phyloP scores from a whole-genome alignment of 1,284 basidiomycete genomes.

The Limonomyces culmigenus region DNA sequence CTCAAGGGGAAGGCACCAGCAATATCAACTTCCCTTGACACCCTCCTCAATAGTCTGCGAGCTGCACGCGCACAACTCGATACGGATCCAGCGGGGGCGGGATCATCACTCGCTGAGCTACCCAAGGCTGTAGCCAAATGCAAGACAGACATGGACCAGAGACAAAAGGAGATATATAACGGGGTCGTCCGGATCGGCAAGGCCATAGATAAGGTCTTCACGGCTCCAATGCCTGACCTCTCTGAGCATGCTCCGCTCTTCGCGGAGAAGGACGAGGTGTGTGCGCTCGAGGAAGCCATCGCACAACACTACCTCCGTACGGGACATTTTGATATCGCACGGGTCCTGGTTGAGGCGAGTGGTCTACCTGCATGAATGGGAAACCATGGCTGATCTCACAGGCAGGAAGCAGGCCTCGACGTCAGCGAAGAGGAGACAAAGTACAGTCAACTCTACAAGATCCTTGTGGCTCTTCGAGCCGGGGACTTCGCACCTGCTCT shows the following conservation, averaged over 20 bases:
- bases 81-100: conserved; percentile 24
- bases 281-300: conserved; percentile 57
- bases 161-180: conserved; percentile 75
- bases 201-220: conserved; percentile 78
- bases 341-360: conserved; percentile 53
- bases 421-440: conserved; percentile 40
- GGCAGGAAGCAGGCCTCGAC: conserved; percentile 52
- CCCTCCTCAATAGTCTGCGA: conserved; percentile 44
- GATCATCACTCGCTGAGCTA: conserved; percentile 39
- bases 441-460: conserved; percentile 58
- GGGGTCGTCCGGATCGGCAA: conserved; percentile 68
- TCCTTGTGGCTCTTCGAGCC: conserved; percentile 49
- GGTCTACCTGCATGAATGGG: background rate
- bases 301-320: conserved; percentile 66
- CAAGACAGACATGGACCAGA: conserved; percentile 77
- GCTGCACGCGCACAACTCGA: conserved; percentile 38
- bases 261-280: conserved; percentile 34
- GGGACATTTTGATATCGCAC: conserved; percentile 61
- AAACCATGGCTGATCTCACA: background rate
- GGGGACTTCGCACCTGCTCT: conserved; percentile 64
- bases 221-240: conserved; percentile 44
- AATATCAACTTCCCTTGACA: conserved; percentile 48
- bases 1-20: conserved; percentile 35
- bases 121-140: conserved; percentile 42
- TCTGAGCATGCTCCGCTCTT: conserved; percentile 60